Base-by-base conservation (phyloP, 441 rosid species). In the Populus hybrid region DNA sequence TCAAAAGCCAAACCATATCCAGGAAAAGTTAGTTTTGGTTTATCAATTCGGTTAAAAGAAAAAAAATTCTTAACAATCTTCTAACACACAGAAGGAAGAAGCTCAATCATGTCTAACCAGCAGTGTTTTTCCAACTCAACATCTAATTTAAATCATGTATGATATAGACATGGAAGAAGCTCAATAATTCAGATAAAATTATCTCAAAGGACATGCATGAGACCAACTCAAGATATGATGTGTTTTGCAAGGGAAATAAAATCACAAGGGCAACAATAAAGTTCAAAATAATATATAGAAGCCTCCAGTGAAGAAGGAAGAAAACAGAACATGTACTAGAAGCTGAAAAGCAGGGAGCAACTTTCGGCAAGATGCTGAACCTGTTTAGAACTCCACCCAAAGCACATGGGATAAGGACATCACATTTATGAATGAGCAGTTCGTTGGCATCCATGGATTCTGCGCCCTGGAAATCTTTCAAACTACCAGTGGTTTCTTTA, bases 381-480 rank as follows among this genome's bases (percentile, higher is more conserved):
- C 87, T 93, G 90, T 91, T 90, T 10, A 96, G 77, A 66, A 93
- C 99, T 79, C 99, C 98, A 28, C 98, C 98, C 78, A 96, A 84
- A 80, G 99, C 98, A 67, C 96, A 92, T 18, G 99, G 97, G 78
- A 96, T 85, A 34, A 96, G 99, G 79, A 97, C 98, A 83, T 97
- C 99, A 36, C 99, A 97, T 71, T 92, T 97, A 77, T 90, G 93
- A 5, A 82, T 86, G 23, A 97, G 88, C 57, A 96, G 65, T 78
- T 91, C 96, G 30, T 77, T 69, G 11, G 96, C 82, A 80, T 89
- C 84, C 94, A 92, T 87, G 57, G 88, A 72, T 5, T 94, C 95
- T 77, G 88, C 98, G 57, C 97, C 98, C 10, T 28, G 75, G 83
- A 94, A 96, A 74, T 88, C 81, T 50, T 81, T 85, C 81, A 94